These are phyloP conservation scores for Neodidymelliopsis sp. DNA, from an alignment of 2,329 filamentous ascomycete genomes.

Conservation along the genomic window DNA sequence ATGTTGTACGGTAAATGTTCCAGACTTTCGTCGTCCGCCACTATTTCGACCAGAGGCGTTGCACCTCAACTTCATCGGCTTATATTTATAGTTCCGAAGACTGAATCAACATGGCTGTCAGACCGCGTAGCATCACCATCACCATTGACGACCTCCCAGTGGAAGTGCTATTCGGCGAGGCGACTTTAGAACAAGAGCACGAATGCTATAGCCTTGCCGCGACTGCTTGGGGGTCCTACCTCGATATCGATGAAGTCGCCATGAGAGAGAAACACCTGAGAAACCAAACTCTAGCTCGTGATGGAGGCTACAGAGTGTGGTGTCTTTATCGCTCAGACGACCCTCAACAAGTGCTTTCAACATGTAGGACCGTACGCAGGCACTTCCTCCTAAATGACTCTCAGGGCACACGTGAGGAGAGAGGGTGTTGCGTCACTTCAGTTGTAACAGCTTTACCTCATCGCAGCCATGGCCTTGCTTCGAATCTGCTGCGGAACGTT, in stretches of 20 bases:
- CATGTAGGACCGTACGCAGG: constrained; percentile 7
- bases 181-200: constrained; percentile 2
- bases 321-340: constrained; percentile 7
- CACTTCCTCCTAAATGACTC: neutral
- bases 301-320: constrained; percentile 12
- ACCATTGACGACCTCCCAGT: neutral
- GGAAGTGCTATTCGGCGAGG: constrained; percentile 6
- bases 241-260: constrained; percentile 9
- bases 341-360: constrained; percentile 1
- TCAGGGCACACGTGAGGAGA: neutral
- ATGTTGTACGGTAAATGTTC: neutral
- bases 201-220: constrained; percentile 5
- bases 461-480: constrained; percentile 14
- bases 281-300: neutral
- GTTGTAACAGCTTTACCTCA: constrained; percentile 2
- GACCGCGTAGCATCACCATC: neutral
- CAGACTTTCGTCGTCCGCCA: neutral
- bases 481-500: constrained; percentile 1
- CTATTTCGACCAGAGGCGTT: too few species aligned
- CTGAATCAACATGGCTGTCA: neutral
- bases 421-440: constrained; percentile 6
- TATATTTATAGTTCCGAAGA: neutral
- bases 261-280: neutral
- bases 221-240: constrained; percentile 2
- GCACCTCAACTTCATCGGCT: neutral